These are phyloP conservation scores for Chondrus crispus DNA, from an alignment of 23 red algal species.

Conservation along the genomic window DNA sequence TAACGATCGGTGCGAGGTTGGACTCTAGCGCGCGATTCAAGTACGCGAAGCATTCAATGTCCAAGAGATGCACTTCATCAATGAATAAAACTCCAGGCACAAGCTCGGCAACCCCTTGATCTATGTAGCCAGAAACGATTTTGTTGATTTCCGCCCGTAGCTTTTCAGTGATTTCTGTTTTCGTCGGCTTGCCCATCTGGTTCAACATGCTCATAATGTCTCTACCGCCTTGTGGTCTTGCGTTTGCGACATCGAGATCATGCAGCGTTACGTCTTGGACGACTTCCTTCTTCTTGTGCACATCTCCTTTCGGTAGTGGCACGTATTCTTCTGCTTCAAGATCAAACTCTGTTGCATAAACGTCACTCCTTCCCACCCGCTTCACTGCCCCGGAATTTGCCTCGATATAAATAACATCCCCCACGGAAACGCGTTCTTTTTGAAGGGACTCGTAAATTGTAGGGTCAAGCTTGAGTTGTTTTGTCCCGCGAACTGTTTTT, in stretches of 20 bases:
- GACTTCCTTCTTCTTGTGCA: slow-evolving; percentile 91
- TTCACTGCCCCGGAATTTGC: slow-evolving; percentile 93
- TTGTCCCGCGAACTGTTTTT: slow-evolving; percentile 83
- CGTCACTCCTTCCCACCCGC: slow-evolving; percentile 88
- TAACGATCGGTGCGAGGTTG: slow-evolving; percentile 90
- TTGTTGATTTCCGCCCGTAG: slow-evolving; percentile 91
- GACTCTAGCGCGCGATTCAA: slow-evolving; percentile 93
- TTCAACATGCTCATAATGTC: slow-evolving; percentile 93
- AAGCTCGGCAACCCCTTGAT: slow-evolving; percentile 90
- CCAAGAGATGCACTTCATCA: slow-evolving; percentile 98
- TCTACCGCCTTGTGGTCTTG: slow-evolving; percentile 79
- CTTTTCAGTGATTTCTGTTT: slow-evolving; percentile 99
- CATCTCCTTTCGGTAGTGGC: slow-evolving; percentile 93
- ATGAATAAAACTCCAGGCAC: slow-evolving; percentile 98
- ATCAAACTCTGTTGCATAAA: slow-evolving; percentile 94
- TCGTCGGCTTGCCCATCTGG: slow-evolving; percentile 83
- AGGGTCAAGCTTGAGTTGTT: slow-evolving; percentile 87
- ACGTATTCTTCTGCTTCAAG: slow-evolving; percentile 99
- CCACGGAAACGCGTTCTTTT: slow-evolving; percentile 82
- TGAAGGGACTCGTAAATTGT: slow-evolving; percentile 86
- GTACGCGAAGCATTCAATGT: slow-evolving; percentile 96
- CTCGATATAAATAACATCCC: slow-evolving; percentile 98
- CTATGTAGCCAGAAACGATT: slow-evolving; percentile 85
- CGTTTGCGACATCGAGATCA: slow-evolving; percentile 96
- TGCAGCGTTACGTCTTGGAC: slow-evolving; percentile 97